Base-by-base conservation (phyloP, 2,329 filamentous ascomycete genomes). In the Alternaria arborescens region DNA sequence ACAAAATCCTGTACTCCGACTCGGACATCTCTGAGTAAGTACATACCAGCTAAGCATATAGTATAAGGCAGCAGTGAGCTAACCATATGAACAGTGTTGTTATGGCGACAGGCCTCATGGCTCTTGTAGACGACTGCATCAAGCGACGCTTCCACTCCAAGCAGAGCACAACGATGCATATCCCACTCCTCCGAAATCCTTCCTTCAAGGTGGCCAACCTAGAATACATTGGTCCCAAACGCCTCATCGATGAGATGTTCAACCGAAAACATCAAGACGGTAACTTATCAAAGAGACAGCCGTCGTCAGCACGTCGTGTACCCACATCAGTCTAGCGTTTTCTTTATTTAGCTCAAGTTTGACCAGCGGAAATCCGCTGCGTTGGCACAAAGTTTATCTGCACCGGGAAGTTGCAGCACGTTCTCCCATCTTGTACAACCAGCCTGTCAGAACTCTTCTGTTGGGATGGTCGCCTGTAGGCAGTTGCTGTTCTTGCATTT, bases 101-200 rank as follows among this genome's bases (percentile, higher is more conserved):
- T 65, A 86, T 98, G 64, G 88, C 93, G 47, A 95, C 93, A n/a
- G 94, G 94, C 24, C 86, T 98, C 68, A 89, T 97, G 70, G 88
- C 91, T 8, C 87, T 98, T 44, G 90, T 96, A 52, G 94, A 98
- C 74, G 93, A 98, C 80, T 92, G 89, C 81, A 97, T 98, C 82
- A 91, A 92, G 79, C 85, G 88, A 62, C 88, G 87, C 59, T 95
- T 92, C 87, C 88, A 87, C 69, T 81, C 82, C 42, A 86, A 85
- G 69, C 81, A 82, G 58, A 79, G 79, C 57, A 83, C 83, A 16
- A 82, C 82, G 52, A 77, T 87, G 70, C 81, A 82, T 32, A 81
- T 87, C 22, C 85, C 87, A 8, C 76, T 83, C 55, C 77, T 82
- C 8, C 82, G 82, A 64, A 82, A 77, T 62, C 76, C 81, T 28